A percentile compares a stretch with the other conserved stretches of the same genome.
Conservation (phyloP, 106 monocot species). For the Hemerocallis citrina region DNA sequence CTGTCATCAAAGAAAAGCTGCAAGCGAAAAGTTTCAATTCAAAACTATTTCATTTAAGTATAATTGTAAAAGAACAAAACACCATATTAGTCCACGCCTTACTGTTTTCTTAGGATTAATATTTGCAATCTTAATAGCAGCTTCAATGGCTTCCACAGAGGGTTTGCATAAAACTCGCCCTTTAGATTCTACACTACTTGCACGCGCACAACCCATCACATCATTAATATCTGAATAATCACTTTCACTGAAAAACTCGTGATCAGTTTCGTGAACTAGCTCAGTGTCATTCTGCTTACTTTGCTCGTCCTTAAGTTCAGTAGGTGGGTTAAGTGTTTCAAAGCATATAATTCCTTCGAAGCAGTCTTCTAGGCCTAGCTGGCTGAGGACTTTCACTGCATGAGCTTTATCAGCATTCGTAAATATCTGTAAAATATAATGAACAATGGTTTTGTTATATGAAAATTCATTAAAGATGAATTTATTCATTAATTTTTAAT, state of each 20-base stretch:
- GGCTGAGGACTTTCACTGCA: slow-evolving; percentile 44
- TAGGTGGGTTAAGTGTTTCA: slow-evolving; percentile 66
- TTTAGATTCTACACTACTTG: neutral
- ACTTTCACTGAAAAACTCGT: slow-evolving; percentile 8
- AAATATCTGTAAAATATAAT: slow-evolving; percentile 45
- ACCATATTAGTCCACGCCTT: slow-evolving; percentile 4
- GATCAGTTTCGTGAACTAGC: neutral
- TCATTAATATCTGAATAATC: slow-evolving; percentile 19
- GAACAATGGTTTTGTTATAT: neutral
- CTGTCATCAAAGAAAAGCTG: slow-evolving; percentile 91
- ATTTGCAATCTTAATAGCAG: slow-evolving; percentile 58
- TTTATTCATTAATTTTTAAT: neutral
- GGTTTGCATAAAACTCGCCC: slow-evolving; percentile 65
- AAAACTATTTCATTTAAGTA: neutral
- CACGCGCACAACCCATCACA: neutral
- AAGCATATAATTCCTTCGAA: slow-evolving; percentile 89
- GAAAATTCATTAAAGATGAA: neutral
- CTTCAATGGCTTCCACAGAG: slow-evolving; percentile 57
- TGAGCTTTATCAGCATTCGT: slow-evolving; percentile 81
- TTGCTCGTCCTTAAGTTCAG: neutral
- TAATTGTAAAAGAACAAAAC: neutral
- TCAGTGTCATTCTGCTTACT: neutral
- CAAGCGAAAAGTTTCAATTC: neutral
- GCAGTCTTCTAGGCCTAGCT: slow-evolving; percentile 78
- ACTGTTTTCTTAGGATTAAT: slow-evolving; percentile 69